These are phyloP conservation scores for Fusarium sp. DNA, from an alignment of 2,329 filamentous ascomycete species.

Conservation along the genomic window DNA sequence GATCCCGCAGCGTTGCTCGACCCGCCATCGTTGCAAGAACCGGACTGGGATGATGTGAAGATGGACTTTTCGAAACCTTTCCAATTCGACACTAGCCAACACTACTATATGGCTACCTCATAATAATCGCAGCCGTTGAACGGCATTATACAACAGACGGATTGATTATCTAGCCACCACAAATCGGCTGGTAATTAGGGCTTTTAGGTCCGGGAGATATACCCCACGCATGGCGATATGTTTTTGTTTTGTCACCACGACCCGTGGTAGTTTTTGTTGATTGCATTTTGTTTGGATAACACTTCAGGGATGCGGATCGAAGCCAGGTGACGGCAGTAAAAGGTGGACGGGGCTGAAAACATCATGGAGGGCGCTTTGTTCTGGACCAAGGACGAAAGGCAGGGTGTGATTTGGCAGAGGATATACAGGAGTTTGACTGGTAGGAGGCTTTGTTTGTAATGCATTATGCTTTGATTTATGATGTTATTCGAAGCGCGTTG, in stretches of 20 bases:
- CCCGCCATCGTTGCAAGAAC: conserved; percentile 30
- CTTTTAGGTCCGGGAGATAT: conserved; percentile 46
- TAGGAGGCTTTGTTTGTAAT: conserved; percentile 26
- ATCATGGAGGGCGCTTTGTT: conserved; percentile 24
- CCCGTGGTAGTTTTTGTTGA: conserved; percentile 16
- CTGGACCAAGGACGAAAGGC: conserved; percentile 9
- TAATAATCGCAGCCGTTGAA: conserved; percentile 15
- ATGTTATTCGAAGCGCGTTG: conserved; percentile 22
- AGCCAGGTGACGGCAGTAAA: conserved; percentile 19
- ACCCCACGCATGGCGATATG: conserved; percentile 42
- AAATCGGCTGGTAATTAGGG: conserved; percentile 28
- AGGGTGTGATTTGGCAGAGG: conserved; percentile 5
- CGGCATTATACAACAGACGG: conserved; percentile 4
- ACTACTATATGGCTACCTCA: conserved; percentile 51
- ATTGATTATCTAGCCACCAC: conserved; percentile 5
- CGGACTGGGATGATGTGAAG: conserved; percentile 64
- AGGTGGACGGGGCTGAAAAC: conserved; percentile 23
- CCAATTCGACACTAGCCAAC: conserved; percentile 58
- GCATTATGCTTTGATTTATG: conserved; percentile 28
- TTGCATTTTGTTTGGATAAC: conserved; percentile 29
- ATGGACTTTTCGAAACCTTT: conserved; percentile 66
- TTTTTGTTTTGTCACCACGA: conserved; percentile 24
- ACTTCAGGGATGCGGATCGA: conserved; percentile 4
- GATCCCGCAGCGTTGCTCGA: conserved; percentile 49
- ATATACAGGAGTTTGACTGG: conserved; percentile 29